A percentile compares a stretch with the other conserved stretches of the same genome.
phyloP scores from a whole-genome alignment of 169 alveolate species.

The Plasmodium cynomolgi region DNA sequence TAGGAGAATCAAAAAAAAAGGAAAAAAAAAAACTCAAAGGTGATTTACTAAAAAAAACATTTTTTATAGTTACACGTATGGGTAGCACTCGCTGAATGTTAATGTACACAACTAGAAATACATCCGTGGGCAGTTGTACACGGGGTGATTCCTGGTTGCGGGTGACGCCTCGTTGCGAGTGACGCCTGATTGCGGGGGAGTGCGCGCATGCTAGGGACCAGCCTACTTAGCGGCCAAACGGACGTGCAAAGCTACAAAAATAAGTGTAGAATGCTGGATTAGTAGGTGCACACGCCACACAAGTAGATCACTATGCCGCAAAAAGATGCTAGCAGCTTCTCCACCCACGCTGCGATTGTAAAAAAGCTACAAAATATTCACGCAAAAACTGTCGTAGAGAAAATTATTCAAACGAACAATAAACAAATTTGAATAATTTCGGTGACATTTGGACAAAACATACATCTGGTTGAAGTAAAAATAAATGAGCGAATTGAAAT shows the following conservation, averaged over 20 bases:
- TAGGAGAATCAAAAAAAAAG: neutral
- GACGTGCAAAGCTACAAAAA: neutral
- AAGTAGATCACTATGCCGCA: neutral
- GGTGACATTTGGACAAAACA: neutral
- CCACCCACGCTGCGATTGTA: neutral
- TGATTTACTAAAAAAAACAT: neutral
- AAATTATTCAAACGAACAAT: slow-evolving; percentile 10
- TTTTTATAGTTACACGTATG: neutral
- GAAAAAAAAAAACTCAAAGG: neutral
- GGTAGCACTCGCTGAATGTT: neutral
- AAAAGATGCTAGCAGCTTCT: neutral
- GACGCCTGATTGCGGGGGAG: no score
- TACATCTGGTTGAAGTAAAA: slow-evolving; percentile 47
- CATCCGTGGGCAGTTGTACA: neutral
- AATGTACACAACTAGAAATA: neutral
- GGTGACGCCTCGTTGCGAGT: no score
- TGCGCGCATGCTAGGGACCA: neutral
- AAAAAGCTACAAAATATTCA: neutral
- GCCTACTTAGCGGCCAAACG: neutral
- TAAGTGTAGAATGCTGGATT: neutral
- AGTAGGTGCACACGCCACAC: neutral
- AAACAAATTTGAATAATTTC: slow-evolving; percentile 26
- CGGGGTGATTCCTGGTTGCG: neutral
- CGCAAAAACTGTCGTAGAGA: slow-evolving; percentile 15
- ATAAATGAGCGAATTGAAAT: slow-evolving; percentile 40